Percentiles rank a stretch among this genome's conserved stretches.
phyloP scores from a whole-genome alignment of 129 eudicot species.

The Tanacetum coccineum region DNA sequence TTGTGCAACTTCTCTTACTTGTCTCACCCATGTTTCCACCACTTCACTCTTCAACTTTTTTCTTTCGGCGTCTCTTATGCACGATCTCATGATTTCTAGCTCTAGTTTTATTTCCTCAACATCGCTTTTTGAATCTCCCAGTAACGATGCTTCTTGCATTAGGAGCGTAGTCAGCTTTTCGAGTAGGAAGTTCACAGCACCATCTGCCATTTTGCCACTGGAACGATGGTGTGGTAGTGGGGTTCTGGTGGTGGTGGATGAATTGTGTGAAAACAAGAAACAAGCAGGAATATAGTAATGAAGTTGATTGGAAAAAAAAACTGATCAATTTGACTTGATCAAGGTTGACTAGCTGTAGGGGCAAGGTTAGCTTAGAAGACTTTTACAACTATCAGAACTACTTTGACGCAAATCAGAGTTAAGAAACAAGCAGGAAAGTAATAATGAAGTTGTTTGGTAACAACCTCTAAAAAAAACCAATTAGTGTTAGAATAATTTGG shows the following conservation, averaged over 20 bases:
- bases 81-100: constrained; percentile 49
- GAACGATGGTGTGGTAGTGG: not conserved
- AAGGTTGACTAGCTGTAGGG: no score
- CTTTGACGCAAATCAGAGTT: no score
- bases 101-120: constrained; percentile 43
- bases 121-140: constrained; percentile 39
- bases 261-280: constrained; percentile 9
- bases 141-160: constrained; percentile 39
- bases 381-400: no score
- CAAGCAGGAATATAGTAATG: constrained; percentile 3
- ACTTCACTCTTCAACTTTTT: constrained; percentile 30
- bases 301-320: constrained; percentile 6
- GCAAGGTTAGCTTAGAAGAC: no score
- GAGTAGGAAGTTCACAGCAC: constrained; percentile 48
- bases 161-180: constrained; percentile 44
- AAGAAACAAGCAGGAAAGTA: no score
- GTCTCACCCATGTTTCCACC: constrained; percentile 51
- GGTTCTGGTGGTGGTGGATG: not conserved
- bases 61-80: constrained; percentile 45
- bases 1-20: constrained; percentile 45
- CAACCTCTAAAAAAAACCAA: no score
- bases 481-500: no score
- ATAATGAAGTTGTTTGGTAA: no score
- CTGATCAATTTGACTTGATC: no score
- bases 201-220: constrained; percentile 42